Evolutionary conservation across 169 alveolate genomes (phyloP).

Genomic region (Babesia ovata): DNA sequence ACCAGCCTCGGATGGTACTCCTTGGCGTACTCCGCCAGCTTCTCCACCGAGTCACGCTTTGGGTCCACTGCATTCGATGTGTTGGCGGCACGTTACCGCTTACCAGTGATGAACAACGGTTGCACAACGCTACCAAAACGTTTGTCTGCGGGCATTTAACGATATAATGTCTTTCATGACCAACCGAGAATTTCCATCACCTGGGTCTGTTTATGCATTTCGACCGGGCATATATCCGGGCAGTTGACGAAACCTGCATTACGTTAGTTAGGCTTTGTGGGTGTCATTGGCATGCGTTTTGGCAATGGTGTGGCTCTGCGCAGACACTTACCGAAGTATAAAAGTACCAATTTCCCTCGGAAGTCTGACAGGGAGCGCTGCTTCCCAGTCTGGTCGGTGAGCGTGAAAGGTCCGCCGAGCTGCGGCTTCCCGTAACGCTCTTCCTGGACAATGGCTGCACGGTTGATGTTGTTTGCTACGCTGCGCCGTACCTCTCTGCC

Average conservation of each 20-base stretch:
- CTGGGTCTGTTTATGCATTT: slow-evolving; percentile 81
- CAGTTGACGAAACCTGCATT: slow-evolving; percentile 82
- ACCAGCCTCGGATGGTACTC: slow-evolving; percentile 70
- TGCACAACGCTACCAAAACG: slow-evolving; percentile 73
- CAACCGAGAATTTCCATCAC: slow-evolving; percentile 76
- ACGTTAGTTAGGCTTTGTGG: neutral
- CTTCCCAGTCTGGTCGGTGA: slow-evolving; percentile 72
- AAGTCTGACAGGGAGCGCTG: slow-evolving; percentile 62
- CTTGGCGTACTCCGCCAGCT: slow-evolving; percentile 66
- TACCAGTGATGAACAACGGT: slow-evolving; percentile 75
- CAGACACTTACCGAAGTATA: slow-evolving; percentile 64
- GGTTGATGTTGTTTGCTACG: neutral
- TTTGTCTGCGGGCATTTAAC: slow-evolving; percentile 26
- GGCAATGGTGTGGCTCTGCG: neutral
- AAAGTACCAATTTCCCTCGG: slow-evolving; percentile 57
- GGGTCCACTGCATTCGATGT: slow-evolving; percentile 66
- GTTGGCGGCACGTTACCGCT: neutral
- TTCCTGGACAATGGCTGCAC: slow-evolving; percentile 52
- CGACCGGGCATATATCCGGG: slow-evolving; percentile 91
- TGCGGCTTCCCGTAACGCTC: slow-evolving; percentile 79
- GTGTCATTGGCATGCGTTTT: neutral
- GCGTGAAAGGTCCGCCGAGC: slow-evolving; percentile 84
- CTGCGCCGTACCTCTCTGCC: slow-evolving; percentile 19
- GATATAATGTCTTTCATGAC: neutral
- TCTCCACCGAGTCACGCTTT: slow-evolving; percentile 72